Percentiles rank a stretch among this genome's conserved stretches.
Conservation (phyloP, 805 yeast genomes). For the Teunomyces lycoperdinae region DNA sequence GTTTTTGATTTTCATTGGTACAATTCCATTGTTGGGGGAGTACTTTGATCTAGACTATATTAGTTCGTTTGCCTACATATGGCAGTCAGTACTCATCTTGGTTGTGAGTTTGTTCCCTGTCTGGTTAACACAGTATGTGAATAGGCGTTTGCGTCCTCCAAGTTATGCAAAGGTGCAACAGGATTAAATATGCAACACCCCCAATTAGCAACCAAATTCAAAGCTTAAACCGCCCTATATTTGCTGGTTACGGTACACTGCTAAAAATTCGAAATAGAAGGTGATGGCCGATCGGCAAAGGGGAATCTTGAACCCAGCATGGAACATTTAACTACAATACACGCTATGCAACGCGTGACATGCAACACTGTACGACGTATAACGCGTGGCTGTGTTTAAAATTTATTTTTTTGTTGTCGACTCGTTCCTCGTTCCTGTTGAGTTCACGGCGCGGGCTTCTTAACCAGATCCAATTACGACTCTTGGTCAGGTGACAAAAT, state of each 20-base stretch:
- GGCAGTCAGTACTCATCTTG: constrained; percentile 67
- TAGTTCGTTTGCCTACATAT: constrained; percentile 53
- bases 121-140: constrained; percentile 76
- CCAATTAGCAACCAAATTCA: not conserved
- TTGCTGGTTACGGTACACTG: constrained; percentile 1
- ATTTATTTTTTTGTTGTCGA: not conserved
- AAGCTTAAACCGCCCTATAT: no score
- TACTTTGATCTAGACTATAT: constrained; percentile 76
- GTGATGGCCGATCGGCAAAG: not conserved
- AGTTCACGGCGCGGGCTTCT: not conserved
- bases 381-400: not conserved
- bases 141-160: constrained; percentile 83
- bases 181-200: constrained; percentile 30
- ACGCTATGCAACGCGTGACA: not conserved
- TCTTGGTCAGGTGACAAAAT: not conserved
- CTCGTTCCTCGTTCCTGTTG: constrained; percentile 4
- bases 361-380: not conserved
- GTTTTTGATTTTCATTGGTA: constrained; percentile 58
- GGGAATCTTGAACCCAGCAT: not conserved
- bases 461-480: not conserved
- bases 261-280: not conserved
- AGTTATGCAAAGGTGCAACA: constrained; percentile 96
- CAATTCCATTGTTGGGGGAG: constrained; percentile 83
- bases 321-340: not conserved
- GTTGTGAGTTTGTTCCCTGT: constrained; percentile 80